Evolutionary conservation across 768 basidiomycete species (phyloP), one percentile per base, ranked within the genome.

Genomic region (Suillus placidus): DNA sequence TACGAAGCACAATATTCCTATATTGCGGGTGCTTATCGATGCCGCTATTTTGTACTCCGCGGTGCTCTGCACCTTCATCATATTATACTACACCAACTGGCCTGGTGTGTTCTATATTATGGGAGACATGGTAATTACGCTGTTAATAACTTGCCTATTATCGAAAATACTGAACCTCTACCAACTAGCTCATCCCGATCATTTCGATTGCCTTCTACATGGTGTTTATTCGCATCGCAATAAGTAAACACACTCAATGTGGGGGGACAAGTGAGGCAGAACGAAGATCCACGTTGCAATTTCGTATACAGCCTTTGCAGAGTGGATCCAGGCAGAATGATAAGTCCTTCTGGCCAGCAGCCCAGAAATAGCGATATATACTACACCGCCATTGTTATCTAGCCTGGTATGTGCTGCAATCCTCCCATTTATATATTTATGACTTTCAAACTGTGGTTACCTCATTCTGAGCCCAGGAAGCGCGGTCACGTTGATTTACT

Each of bases 161-260:
- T 45, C 6, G 7, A 60, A 54, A 20, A 34, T 10, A 57, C 62
- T 68, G 43, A 64, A 1, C 5, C 9, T 54, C 26, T 3, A 37
- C 7, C 58, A n/a, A 23, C 38, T 34, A 80, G 80, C 69, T 77
- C 54, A 75, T 73, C 9, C 80, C 78, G 20, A 77, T 80, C 63
- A 81, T 81, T 61, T 78, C 76, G 6, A 81, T 82, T 71, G 76
- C 78, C 5, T 82, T 80, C 70, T 80, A 79, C 68, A 78, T 81
- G 79, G 77, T 82, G 54, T 80, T 81, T 42, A 73, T 82, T 30
- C 81, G 80, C 38, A 71, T 80, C 45, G 79, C 75, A 0, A 18
- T 75, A 10, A 20, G 9, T 10, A 34, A 10, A 32, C 9, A 32
- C 18, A 6, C 49, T 8, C 49, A 51, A 13, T 23, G 10, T 54